These are phyloP conservation scores for Colletotrichum viniferum DNA, from an alignment of 2,329 filamentous ascomycete species.

Conservation along the genomic window DNA sequence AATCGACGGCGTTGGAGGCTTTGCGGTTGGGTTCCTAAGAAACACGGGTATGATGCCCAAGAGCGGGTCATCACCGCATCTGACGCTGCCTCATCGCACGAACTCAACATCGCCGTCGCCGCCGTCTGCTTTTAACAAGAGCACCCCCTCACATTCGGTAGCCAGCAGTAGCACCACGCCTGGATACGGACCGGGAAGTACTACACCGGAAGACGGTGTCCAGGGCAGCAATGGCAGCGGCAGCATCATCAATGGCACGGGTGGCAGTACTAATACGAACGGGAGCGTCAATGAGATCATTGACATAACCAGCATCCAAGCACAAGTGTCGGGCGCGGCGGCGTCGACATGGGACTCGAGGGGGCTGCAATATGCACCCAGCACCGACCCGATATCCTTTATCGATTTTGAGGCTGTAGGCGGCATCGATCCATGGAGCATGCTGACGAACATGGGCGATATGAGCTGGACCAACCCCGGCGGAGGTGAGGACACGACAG, in stretches of 20 bases:
- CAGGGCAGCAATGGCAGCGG: not conserved
- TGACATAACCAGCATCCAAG: constrained; percentile 15
- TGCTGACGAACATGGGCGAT: constrained; percentile 8
- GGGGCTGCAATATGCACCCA: constrained; percentile 13
- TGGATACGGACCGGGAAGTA: not conserved
- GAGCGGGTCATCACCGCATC: not conserved
- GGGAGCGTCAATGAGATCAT: not conserved
- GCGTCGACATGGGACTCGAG: constrained; percentile 13
- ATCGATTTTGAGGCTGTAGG: not conserved
- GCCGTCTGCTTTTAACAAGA: not conserved
- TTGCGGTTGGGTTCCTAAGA: not conserved
- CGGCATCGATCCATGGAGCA: constrained; percentile 14
- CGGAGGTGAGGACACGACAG: not conserved
- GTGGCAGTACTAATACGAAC: not conserved
- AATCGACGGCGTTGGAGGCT: not conserved
- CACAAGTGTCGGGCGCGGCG: not conserved
- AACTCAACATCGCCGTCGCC: not conserved
- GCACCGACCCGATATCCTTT: constrained; percentile 10
- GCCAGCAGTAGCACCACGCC: not conserved
- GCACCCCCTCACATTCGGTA: constrained; percentile 11
- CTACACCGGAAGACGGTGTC: not conserved
- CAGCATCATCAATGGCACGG: not conserved
- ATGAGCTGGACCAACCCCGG: constrained; percentile 1
- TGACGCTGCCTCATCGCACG: constrained; percentile 14
- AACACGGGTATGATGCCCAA: not conserved